Base-by-base conservation (phyloP, 202 grass and related monocot genomes). In the Carex arenaria region DNA sequence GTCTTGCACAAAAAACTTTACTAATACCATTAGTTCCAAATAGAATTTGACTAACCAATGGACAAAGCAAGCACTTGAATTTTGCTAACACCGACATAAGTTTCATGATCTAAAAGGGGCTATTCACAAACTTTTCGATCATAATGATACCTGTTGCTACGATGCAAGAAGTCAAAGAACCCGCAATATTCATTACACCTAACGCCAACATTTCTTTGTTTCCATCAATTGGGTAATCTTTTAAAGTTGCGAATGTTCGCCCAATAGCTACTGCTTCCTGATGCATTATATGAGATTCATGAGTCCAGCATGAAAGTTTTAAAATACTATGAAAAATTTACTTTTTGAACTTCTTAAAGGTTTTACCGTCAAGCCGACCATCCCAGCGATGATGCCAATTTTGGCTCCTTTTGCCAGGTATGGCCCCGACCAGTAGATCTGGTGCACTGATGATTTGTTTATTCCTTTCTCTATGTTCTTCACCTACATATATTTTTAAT, bases 201-300 rank as follows among this genome's bases (percentile, higher is more conserved):
- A 98, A 70, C 6, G 91, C 93, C 45, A 95, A 45, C 95, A 98
- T 98, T 90, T 98, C 95, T 83, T 93, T 98, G 85, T 98, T 95
- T 63, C 95, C 93, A 72, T 98, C 93, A 31, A 98, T 60, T 59
- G 92, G 91, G 64, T 98, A 93, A 68, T 95, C 95, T 87, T 95
- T 92, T 55, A 93, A 42, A 12, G 49, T 77, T 61, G 95, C 93
- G 77, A 95, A 98, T 85, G 93, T 98, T 92, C 95, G 90, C 84
- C 93, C 95, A 76, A 98, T 98, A 22, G 95, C 95, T 51, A 93
- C 88, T 10, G 95, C 95, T 95, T 98, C 95, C 95, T 98, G 82
- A 86, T 85, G 78, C 77, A 49, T 49, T 83, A 70, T 65, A 36
- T 45, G 19, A 10, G 20, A 10, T 87, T 70, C 14, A 84, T 80